Base-by-base conservation (phyloP, 306 rosid species). In the Fagus crenata region DNA sequence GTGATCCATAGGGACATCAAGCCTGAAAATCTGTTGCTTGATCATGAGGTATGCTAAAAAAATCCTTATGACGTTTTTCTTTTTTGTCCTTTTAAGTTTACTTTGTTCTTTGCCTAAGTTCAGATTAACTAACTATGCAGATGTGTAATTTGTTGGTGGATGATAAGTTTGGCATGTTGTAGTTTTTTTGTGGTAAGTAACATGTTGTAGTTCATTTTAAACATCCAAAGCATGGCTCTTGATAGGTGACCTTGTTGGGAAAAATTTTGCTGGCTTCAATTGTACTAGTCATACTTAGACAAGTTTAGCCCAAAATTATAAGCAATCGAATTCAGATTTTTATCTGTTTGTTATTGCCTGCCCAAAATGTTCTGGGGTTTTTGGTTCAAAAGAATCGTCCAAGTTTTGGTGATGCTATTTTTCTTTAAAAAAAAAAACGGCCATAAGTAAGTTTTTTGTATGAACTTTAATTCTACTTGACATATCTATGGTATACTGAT, bases 1-100 rank as follows among this genome's bases (percentile, higher is more conserved):
- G 96, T 94, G 58, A 94, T 94, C 85, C 98, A 94, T 68, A 84
- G 98, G 80, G 96, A 94, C 72, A 94, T 94, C 77, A 92, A 92
- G 93, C 98, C 95, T 3, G 97, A 94, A 81, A 94, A 92, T 75
- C 84, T 92, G 89, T 75, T 94, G 71, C 90, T 94, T 63, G 98
- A 90, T 78, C 96, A 94, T 72, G 93, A 90, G 96, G 98, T 90
- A 83, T 6, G 64, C 68, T 67, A 61, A 46, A 70, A 63, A 55
- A 9, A 5, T 74, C 70, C 37, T 49, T 43, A 13, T 49, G 17
- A 18, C 28, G 17, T 8, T 37, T 22, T 18, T 12, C 0, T 68
- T 31, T 33, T 17, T 53, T 11, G 11, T 53, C 56, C 65, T 53
- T 17, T 35, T 2, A 36, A 49, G 53, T 36, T n/a, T 73, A 12